Base-by-base conservation (phyloP, 345 rosid species). In the Schrenkiella parvula region DNA sequence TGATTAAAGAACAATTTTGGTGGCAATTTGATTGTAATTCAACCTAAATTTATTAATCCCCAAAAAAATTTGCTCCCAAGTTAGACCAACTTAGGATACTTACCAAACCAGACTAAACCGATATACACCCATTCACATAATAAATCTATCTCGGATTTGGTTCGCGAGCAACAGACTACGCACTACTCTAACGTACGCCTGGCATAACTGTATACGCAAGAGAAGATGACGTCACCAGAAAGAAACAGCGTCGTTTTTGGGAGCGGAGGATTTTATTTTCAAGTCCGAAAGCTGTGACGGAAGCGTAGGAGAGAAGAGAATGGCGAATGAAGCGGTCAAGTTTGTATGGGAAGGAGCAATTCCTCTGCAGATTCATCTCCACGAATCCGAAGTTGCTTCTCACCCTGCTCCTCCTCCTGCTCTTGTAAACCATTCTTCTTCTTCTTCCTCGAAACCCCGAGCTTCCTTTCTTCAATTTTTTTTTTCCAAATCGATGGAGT, bases 301-400 rank as follows among this genome's bases (percentile, higher is more conserved):
- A 63, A 41, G 21, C 35, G 50, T 6, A 15, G 56, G 1, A 46
- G 61, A 47, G 57, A 54, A 37, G 61, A 60, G 51, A 72, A 78
- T 78, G 78, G 77, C 43, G 65, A 84, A 82, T 84, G 92, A 91
- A 64, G 95, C 91, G 52, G 82, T 58, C 61, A 84, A 85, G 80
- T 82, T 14, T 70, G 84, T 93, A 9, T 91, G 98, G 98, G 84
- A 86, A 78, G 98, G 98, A 11, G 91, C 96, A 44, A 91, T 91
- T 60, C 98, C 98, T 6, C 74, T 93, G 39, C 95, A 89, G 80
- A 84, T 93, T 68, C 91, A 84, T 68, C 96, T 91, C 61, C 92
- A 91, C 58, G 89, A 89, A 50, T 87, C 96, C 21, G 97, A 93
- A 68, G 91, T 91, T 32, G 89, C 97, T 57, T 84, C 93, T 56